Conservation (phyloP, 1,284 basidiomycete species). For the Ganoderma lucidum region DNA sequence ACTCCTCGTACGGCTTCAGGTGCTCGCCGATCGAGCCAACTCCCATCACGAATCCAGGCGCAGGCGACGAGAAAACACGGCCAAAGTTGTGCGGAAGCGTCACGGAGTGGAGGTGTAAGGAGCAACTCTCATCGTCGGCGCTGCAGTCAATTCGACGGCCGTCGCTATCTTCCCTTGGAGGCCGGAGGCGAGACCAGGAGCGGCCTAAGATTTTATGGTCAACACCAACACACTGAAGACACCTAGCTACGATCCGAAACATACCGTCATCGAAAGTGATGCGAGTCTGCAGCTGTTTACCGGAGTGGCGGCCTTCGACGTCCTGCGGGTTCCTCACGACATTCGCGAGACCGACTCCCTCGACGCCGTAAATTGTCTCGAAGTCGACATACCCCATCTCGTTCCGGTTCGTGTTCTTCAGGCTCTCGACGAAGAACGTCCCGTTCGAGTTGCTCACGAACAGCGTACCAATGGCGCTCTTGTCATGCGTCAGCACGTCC, state of each 20-base stretch:
- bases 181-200: conserved; percentile 75
- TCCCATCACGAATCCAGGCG: conserved; percentile 95
- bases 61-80: conserved; percentile 92
- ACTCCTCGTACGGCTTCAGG: conserved; percentile 84
- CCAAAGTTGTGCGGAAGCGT: conserved; percentile 93
- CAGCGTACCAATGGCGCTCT: conserved; percentile 83
- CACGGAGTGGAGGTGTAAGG: conserved; percentile 92
- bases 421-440: conserved; percentile 92
- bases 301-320: conserved; percentile 70
- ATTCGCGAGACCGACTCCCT: conserved; percentile 94
- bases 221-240: background rate
- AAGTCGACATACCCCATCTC: conserved; percentile 91
- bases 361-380: conserved; percentile 91
- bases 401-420: conserved; percentile 93
- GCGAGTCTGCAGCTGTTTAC: conserved; percentile 76
- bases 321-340: conserved; percentile 84
- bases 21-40: conserved; percentile 87
- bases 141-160: conserved; percentile 74
- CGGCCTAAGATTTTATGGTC: conserved; percentile 52
- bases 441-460: conserved; percentile 97
- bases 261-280: conserved; percentile 94
- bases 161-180: conserved; percentile 70
- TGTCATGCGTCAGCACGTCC: conserved; percentile 87
- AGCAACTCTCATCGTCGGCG: conserved; percentile 68
- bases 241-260: conserved; percentile 18